Evolutionary conservation across 768 basidiomycete species (phyloP).

Genomic region (Erythrobasidium yunnanense): DNA sequence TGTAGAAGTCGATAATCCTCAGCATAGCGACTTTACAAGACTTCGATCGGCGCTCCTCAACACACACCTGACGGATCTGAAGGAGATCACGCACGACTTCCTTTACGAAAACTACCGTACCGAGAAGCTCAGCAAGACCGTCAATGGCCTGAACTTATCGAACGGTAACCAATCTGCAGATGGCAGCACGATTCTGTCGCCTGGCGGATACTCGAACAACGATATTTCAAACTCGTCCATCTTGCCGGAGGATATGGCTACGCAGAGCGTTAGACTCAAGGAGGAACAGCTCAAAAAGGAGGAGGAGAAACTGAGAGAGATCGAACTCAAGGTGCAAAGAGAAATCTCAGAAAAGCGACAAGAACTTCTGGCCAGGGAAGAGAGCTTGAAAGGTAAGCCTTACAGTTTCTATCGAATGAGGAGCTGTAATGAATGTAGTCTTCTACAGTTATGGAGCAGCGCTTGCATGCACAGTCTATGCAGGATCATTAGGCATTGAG

Average conservation of each 20-base stretch:
- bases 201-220: slow-evolving; percentile 33
- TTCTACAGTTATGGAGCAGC: slow-evolving; percentile 13
- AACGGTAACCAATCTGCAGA: slow-evolving; percentile 40
- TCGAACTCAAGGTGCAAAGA: slow-evolving; percentile 93
- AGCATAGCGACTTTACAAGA: slow-evolving; percentile 95
- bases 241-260: slow-evolving; percentile 89
- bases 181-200: neutral
- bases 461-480: slow-evolving; percentile 5
- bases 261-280: slow-evolving; percentile 91
- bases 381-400: slow-evolving; percentile 41
- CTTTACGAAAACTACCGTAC: slow-evolving; percentile 76
- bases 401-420: neutral
- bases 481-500: slow-evolving; percentile 4
- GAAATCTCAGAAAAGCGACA: slow-evolving; percentile 97
- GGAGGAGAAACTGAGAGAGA: slow-evolving; percentile 94
- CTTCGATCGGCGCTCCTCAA: slow-evolving; percentile 82
- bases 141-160: slow-evolving; percentile 67
- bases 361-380: slow-evolving; percentile 90
- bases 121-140: slow-evolving; percentile 85
- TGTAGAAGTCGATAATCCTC: slow-evolving; percentile 97
- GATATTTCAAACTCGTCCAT: slow-evolving; percentile 57
- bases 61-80: slow-evolving; percentile 88
- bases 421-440: neutral
- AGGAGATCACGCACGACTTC: slow-evolving; percentile 56
- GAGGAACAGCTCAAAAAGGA: slow-evolving; percentile 95